Evolutionary conservation across 2,329 filamentous ascomycete genomes (phyloP).

Genomic region (Xenosphaeropsis pyriputrescens): DNA sequence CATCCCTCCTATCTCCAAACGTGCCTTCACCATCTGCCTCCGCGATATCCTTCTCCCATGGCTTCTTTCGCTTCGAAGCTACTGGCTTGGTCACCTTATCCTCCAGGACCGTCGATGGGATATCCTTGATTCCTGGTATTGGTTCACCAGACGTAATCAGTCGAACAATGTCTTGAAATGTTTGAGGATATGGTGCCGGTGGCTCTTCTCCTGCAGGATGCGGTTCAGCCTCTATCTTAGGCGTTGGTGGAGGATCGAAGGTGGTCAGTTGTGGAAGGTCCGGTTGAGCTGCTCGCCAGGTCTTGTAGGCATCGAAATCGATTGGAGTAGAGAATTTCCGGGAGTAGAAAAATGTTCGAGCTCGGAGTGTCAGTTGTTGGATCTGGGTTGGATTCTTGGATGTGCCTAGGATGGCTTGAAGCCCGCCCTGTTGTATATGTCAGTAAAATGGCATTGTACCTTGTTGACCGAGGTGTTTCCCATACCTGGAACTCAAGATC

Average conservation of each 20-base stretch:
- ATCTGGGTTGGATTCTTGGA: conserved; percentile 36
- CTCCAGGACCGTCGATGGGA: conserved; percentile 64
- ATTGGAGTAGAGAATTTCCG: conserved; percentile 33
- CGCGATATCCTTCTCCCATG: conserved; percentile 58
- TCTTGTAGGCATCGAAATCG: conserved; percentile 53
- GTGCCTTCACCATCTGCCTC: conserved; percentile 19
- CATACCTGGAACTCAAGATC: conserved; percentile 53
- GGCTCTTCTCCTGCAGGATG: conserved; percentile 3
- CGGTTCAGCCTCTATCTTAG: conserved; percentile 2
- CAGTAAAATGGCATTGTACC: neutral
- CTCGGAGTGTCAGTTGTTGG: conserved; percentile 44
- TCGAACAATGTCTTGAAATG: conserved; percentile 75
- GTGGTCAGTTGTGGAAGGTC: conserved; percentile 7
- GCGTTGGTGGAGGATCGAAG: conserved; percentile 1
- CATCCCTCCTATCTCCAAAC: conserved; percentile 15
- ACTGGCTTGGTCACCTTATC: conserved; percentile 39
- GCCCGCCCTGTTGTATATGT: conserved; percentile 30
- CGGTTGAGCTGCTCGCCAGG: conserved; percentile 34
- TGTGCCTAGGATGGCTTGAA: conserved; percentile 47
- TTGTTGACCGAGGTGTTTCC: neutral
- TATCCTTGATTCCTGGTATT: conserved; percentile 76
- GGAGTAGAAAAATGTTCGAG: conserved; percentile 55
- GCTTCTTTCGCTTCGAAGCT: conserved; percentile 34
- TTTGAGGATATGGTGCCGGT: conserved; percentile 58
- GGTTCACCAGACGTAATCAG: conserved; percentile 71